Conservation (phyloP, 2,329 filamentous ascomycete genomes). For the Aaosphaeria pasadenensis region DNA sequence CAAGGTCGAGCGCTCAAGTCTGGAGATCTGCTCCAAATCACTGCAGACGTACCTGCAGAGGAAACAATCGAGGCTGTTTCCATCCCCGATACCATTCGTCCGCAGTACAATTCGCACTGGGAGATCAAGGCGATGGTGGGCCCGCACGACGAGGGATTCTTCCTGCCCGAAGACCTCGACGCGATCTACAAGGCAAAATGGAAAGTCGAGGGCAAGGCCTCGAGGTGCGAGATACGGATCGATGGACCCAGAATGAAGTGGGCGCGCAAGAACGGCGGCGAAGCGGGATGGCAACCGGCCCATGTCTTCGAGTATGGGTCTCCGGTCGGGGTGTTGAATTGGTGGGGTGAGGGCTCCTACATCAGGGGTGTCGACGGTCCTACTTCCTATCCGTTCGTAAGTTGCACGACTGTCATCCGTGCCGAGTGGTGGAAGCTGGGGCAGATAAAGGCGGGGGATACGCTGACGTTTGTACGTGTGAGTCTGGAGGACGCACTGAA, state of each 20-base stretch:
- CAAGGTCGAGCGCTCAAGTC: constrained; percentile 56
- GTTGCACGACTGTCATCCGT: constrained; percentile 54
- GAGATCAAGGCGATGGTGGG: constrained; percentile 55
- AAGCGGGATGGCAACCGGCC: constrained; percentile 61
- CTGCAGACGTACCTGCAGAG: constrained; percentile 29
- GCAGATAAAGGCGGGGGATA: constrained; percentile 59
- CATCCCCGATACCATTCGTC: constrained; percentile 47
- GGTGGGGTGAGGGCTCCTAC: constrained; percentile 60
- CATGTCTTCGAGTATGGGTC: constrained; percentile 56
- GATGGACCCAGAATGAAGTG: constrained; percentile 58
- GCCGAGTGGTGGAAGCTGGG: constrained; percentile 62
- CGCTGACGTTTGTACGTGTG: constrained; percentile 49
- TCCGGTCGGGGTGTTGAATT: constrained; percentile 57
- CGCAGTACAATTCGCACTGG: constrained; percentile 51
- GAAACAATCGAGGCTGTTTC: constrained; percentile 24
- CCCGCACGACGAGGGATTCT: constrained; percentile 55
- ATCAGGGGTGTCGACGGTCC: constrained; percentile 60
- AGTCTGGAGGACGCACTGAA: constrained; percentile 52
- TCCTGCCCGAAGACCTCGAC: constrained; percentile 51
- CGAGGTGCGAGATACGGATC: constrained; percentile 59
- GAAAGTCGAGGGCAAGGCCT: constrained; percentile 61
- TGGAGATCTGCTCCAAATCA: constrained; percentile 52
- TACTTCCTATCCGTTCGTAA: constrained; percentile 60
- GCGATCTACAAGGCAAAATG: constrained; percentile 58
- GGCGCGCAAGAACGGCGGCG: constrained; percentile 59